Conservation (phyloP, 495 filamentous ascomycete genomes). For the Endocarpon pusillum region DNA sequence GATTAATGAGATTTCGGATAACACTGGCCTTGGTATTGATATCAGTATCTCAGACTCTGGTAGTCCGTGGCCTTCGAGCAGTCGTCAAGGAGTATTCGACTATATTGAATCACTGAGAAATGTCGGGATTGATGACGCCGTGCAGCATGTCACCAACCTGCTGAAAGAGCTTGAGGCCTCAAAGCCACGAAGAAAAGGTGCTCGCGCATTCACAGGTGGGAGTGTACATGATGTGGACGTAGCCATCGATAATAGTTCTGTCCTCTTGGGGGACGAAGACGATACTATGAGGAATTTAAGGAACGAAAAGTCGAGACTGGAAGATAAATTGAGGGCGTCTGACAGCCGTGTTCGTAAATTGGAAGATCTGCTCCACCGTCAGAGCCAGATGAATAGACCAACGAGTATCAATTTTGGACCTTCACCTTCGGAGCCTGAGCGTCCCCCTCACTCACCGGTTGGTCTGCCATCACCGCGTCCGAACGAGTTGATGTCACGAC, state of each 20-base stretch:
- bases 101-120: constrained; percentile 35
- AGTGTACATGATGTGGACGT: constrained; percentile 77
- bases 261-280: constrained; percentile 63
- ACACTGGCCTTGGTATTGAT: constrained; percentile 53
- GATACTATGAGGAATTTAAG: constrained; percentile 57
- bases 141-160: constrained; percentile 48
- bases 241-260: constrained; percentile 58
- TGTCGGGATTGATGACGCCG: constrained; percentile 21
- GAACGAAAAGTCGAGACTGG: constrained; percentile 61
- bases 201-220: constrained; percentile 89
- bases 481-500: constrained; percentile 38
- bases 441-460: constrained; percentile 11
- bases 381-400: constrained; percentile 55
- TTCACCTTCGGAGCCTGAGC: constrained; percentile 5
- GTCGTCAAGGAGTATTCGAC: constrained; percentile 34
- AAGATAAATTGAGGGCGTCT: constrained; percentile 69
- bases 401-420: constrained; percentile 46
- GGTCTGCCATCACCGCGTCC: constrained; percentile 35
- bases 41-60: constrained; percentile 72
- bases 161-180: constrained; percentile 46
- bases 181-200: constrained; percentile 54
- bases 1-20: constrained; percentile 28
- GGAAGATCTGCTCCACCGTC: constrained; percentile 83
- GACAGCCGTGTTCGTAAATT: constrained; percentile 83
- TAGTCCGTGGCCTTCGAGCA: constrained; percentile 53